These are phyloP conservation scores for Pichia scutulata DNA, from an alignment of 805 yeast species.

Conservation along the genomic window DNA sequence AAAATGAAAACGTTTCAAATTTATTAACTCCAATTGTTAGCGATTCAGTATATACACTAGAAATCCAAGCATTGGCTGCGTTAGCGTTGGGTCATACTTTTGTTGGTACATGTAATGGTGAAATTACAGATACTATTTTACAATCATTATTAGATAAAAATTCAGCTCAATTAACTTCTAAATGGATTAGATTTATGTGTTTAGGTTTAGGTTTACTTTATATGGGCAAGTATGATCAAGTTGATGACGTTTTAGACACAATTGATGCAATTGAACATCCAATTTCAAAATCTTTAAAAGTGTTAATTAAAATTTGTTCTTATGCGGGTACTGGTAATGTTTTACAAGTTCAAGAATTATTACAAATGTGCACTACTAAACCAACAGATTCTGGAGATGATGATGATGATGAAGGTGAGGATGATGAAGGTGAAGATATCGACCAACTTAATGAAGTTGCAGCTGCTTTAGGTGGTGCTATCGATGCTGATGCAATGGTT, in stretches of 20 bases:
- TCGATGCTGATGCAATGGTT: constrained; percentile 23
- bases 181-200: constrained; percentile 86
- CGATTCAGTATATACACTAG: constrained; percentile 66
- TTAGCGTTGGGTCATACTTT: constrained; percentile 89
- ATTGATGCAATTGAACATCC: constrained; percentile 95
- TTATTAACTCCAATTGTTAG: constrained; percentile 76
- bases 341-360: constrained; percentile 80
- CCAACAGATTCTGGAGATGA: constrained; percentile 49
- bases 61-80: constrained; percentile 78
- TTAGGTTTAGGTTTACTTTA: constrained; percentile 86
- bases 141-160: constrained; percentile 87
- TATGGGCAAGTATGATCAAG: constrained; percentile 91
- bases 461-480: constrained; percentile 21
- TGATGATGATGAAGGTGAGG: constrained; percentile 50
- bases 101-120: constrained; percentile 95
- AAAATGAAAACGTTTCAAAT: constrained; percentile 73
- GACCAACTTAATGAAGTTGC: constrained; percentile 25
- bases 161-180: constrained; percentile 64
- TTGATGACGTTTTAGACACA: constrained; percentile 89
- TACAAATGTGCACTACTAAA: constrained; percentile 81
- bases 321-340: constrained; percentile 98
- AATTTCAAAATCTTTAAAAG: constrained; percentile 79
- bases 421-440: constrained; percentile 34
- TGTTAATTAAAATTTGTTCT: constrained; percentile 85
- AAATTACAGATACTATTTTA: constrained; percentile 83